phyloP scores from a whole-genome alignment of 2,329 filamentous ascomycete genomes.

The Monilinia fructicola region DNA sequence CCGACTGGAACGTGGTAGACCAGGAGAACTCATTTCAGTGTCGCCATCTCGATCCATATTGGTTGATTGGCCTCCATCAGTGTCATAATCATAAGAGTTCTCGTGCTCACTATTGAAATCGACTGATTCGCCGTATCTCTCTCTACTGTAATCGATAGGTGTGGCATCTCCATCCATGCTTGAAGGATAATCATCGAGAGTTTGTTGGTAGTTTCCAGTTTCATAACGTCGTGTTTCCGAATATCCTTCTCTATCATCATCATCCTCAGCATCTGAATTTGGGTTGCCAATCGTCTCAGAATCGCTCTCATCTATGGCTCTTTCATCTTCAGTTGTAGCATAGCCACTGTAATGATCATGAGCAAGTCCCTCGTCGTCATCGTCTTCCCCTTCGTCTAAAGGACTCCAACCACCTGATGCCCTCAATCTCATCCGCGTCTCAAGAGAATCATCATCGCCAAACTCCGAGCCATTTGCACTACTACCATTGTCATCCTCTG shows the following conservation, averaged over 20 bases:
- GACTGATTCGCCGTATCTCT: not conserved
- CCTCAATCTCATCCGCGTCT: conserved; percentile 27
- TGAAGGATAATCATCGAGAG: not conserved
- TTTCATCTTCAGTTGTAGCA: conserved; percentile 30
- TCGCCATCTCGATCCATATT: conserved; percentile 41
- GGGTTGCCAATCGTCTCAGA: conserved; percentile 37
- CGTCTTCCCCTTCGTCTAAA: conserved; percentile 38
- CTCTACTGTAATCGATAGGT: conserved; percentile 12
- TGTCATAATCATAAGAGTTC: conserved; percentile 7
- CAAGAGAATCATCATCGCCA: conserved; percentile 32
- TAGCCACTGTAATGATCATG: conserved; percentile 28
- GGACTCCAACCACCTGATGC: conserved; percentile 40
- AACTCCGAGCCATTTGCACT: conserved; percentile 35
- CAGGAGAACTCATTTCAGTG: conserved; percentile 41
- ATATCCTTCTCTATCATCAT: conserved; percentile 31
- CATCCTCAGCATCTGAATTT: conserved; percentile 34
- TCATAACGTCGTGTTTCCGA: conserved; percentile 32
- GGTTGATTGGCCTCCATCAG: conserved; percentile 32
- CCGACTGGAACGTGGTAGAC: conserved; percentile 26
- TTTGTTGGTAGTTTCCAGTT: conserved; percentile 19
- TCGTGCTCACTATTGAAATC: conserved; percentile 15
- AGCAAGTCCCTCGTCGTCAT: conserved; percentile 26
- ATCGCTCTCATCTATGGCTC: conserved; percentile 33
- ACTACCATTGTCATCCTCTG: conserved; percentile 28
- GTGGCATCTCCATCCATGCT: conserved; percentile 11